These are phyloP conservation scores for Ophiostoma sp. DNA, from an alignment of 2,329 filamentous ascomycete genomes.

Conservation along the genomic window DNA sequence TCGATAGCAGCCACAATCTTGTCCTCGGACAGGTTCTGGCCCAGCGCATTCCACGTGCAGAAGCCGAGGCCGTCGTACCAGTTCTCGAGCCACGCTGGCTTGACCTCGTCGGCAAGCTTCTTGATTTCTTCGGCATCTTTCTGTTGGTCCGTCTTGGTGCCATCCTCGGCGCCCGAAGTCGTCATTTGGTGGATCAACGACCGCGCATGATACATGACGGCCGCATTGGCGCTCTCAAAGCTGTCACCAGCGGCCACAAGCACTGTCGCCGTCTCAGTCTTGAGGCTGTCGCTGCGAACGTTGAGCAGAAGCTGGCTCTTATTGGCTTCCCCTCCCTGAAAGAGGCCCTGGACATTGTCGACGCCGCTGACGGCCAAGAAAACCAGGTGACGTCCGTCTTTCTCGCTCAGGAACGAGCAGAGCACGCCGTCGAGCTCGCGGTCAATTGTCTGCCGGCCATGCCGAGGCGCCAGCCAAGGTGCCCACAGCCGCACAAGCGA, in stretches of 20 bases:
- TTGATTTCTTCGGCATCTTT: slow-evolving; percentile 43
- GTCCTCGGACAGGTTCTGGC: slow-evolving; percentile 76
- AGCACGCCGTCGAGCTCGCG: slow-evolving; percentile 71
- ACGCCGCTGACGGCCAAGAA: slow-evolving; percentile 76
- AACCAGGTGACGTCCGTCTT: slow-evolving; percentile 71
- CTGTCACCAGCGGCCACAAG: slow-evolving; percentile 70
- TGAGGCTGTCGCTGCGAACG: slow-evolving; percentile 68
- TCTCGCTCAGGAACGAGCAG: slow-evolving; percentile 69
- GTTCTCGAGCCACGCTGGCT: slow-evolving; percentile 71
- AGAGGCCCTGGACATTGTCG: slow-evolving; percentile 66
- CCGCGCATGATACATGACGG: slow-evolving; percentile 85
- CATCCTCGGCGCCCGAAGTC: background rate
- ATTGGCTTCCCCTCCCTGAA: slow-evolving; percentile 58
- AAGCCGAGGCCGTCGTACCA: slow-evolving; percentile 95
- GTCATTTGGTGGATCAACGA: slow-evolving; percentile 56
- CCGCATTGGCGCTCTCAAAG: slow-evolving; percentile 74
- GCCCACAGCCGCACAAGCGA: slow-evolving; percentile 75
- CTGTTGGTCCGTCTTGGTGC: background rate
- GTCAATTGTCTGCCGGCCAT: slow-evolving; percentile 67
- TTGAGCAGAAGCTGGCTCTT: slow-evolving; percentile 63
- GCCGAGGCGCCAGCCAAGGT: slow-evolving; percentile 86
- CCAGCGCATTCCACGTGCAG: slow-evolving; percentile 95
- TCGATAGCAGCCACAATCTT: slow-evolving; percentile 77
- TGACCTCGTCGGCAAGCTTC: slow-evolving; percentile 50
- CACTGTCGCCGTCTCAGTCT: slow-evolving; percentile 58